These are phyloP conservation scores for Stenocarpella maydis DNA, from an alignment of 2,329 filamentous ascomycete genomes.

Conservation along the genomic window DNA sequence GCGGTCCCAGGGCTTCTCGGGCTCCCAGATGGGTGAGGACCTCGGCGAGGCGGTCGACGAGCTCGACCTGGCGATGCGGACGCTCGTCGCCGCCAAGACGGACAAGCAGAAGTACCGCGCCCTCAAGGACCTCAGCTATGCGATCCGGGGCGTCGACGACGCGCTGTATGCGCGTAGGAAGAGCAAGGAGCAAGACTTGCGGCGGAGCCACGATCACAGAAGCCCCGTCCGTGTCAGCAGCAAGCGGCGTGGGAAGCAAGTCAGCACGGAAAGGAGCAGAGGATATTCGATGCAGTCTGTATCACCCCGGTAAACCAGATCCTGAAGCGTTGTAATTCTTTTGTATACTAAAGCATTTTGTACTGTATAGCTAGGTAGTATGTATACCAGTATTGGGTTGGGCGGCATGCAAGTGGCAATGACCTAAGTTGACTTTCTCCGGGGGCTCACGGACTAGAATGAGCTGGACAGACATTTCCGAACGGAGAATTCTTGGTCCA, in stretches of 20 bases:
- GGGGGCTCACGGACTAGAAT: background rate
- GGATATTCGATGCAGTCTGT: slow-evolving; percentile 25
- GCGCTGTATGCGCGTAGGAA: slow-evolving; percentile 15
- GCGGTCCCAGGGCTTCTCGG: slow-evolving; percentile 13
- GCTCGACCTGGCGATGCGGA: slow-evolving; percentile 24
- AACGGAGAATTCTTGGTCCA: too few species aligned
- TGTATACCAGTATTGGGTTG: background rate
- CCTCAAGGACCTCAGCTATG: slow-evolving; percentile 23
- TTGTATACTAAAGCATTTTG: background rate
- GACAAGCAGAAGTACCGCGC: slow-evolving; percentile 27
- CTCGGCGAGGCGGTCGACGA: slow-evolving; percentile 31
- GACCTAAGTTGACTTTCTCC: background rate
- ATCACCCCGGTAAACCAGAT: slow-evolving; percentile 4
- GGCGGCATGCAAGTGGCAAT: slow-evolving; percentile 8
- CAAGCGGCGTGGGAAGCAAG: background rate
- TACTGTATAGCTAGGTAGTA: slow-evolving; percentile 18
- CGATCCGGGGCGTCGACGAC: slow-evolving; percentile 26
- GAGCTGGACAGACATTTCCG: background rate
- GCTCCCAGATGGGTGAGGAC: slow-evolving; percentile 21
- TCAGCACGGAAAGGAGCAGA: slow-evolving; percentile 6
- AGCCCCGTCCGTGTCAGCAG: background rate
- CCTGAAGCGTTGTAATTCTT: background rate
- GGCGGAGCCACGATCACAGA: background rate
- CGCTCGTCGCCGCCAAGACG: slow-evolving; percentile 23
- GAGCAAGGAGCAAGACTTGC: background rate